Base-by-base conservation (phyloP, 129 eudicot species). In the Flaveria sonorensis region DNA sequence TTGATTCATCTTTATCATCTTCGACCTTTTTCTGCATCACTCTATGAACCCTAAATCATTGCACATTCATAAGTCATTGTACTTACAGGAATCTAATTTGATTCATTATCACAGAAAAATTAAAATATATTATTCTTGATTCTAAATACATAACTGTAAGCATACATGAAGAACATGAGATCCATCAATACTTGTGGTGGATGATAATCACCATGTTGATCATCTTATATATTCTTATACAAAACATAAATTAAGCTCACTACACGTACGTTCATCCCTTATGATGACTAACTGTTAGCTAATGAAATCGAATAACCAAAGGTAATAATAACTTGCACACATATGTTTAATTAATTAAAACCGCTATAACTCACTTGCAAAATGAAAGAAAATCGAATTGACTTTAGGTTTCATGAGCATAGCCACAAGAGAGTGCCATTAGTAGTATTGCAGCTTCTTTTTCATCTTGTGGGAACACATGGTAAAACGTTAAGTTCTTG, bases 391-490 rank as follows among this genome's bases (percentile, higher is more conserved):
- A 6, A 52, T 52, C 2, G 60, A 52, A 36, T 30, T 30, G 36
- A 30, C 7, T 10, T 28, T 32, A 73, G 19, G 73, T 42, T 66
- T 80, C 75, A 79, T 75, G 84, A 81, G 80, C 81, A 68, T 76
- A 76, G 79, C 91, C 88, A 85, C 88, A 85, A 36, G 91, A 87
- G 51, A 87, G 81, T 43, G 88, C 87, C 91, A 87, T 87, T 62
- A 87, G 79, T 28, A 85, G 85, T 51, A 87, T 85, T 59, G 91
- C 91, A 26, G 87, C 91, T 73, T 85, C 91, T 69, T 85, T 83
- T 71, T 87, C 91, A 50, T 87, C 91, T 50, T 74, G 80, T 45
- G 90, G 90, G 70, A 87, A 83, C 4, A 76, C 79, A 14, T 61
- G 66, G 55, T 64, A 65, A 39, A 46, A 66, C 13, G 57, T 20